Percentiles rank a stretch among this genome's conserved stretches.
Conservation (phyloP, 106 monocot genomes). For the Dioscorea dumetorum region DNA sequence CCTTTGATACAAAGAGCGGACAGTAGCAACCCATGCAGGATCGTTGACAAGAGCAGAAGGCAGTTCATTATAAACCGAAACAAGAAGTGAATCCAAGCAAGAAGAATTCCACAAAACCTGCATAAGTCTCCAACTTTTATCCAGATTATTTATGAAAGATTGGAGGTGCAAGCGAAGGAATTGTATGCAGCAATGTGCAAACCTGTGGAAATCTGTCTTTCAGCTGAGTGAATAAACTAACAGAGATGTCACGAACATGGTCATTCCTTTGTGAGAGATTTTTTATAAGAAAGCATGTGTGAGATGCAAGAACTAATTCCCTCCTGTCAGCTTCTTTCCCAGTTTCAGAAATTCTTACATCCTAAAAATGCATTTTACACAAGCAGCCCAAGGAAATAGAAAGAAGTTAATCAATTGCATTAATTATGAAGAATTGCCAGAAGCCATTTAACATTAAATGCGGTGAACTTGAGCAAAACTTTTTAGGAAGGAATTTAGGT, state of each 20-base stretch:
- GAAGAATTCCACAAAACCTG: constrained; percentile 92
- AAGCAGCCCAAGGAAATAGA: not conserved
- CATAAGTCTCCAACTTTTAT: not conserved
- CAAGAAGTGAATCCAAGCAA: constrained; percentile 89
- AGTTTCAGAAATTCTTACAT: constrained; percentile 77
- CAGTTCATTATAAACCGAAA: constrained; percentile 80
- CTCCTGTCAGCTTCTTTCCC: constrained; percentile 77
- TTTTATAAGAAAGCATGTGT: constrained; percentile 94
- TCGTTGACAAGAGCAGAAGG: constrained; percentile 81
- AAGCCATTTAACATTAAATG: too few relatives aligned
- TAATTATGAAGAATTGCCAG: too few relatives aligned
- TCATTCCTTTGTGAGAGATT: constrained; percentile 95
- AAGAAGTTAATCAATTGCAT: too few relatives aligned
- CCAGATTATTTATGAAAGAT: too few relatives aligned
- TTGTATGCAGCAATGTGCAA: not conserved
- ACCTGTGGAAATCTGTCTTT: constrained; percentile 96
- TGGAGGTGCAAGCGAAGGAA: too few relatives aligned
- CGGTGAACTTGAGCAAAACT: too few relatives aligned
- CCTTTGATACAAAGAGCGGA: constrained; percentile 86
- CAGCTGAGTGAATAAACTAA: constrained; percentile 66
- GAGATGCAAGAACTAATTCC: constrained; percentile 75
- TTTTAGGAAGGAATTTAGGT: too few relatives aligned
- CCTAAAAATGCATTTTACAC: constrained; percentile 35
- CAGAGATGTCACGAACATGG: constrained; percentile 82
- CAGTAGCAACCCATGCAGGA: constrained; percentile 86